Evolutionary conservation across 805 yeast species (phyloP).

Genomic region (Wickerhamiella allomyrinae): DNA sequence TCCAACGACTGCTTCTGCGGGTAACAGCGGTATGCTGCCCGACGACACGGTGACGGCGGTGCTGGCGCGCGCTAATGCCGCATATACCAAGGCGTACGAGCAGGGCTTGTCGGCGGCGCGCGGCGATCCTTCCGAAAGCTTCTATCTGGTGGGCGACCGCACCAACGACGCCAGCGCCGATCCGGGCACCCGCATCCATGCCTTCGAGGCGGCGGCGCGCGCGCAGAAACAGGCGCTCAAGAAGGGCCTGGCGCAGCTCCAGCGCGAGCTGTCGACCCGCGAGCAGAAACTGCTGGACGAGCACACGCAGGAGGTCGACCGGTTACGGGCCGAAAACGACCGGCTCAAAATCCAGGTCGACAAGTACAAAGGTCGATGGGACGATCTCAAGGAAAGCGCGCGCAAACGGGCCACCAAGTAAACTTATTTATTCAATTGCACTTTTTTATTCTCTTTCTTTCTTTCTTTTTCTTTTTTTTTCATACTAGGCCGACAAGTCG

Average conservation of each 20-base stretch:
- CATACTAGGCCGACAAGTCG: background rate
- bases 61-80: slow-evolving; percentile 11
- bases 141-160: slow-evolving; percentile 22
- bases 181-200: slow-evolving; percentile 17
- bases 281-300: slow-evolving; percentile 32
- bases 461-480: background rate
- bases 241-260: slow-evolving; percentile 22
- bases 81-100: slow-evolving; percentile 14
- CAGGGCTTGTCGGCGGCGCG: slow-evolving; percentile 8
- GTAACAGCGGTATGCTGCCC: background rate
- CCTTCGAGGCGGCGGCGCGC: slow-evolving; percentile 20
- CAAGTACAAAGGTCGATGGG: slow-evolving; percentile 48
- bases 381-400: slow-evolving; percentile 50
- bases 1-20: background rate
- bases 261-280: slow-evolving; percentile 26
- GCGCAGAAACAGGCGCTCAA: slow-evolving; percentile 22
- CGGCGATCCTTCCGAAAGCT: slow-evolving; percentile 19
- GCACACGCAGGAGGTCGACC: slow-evolving; percentile 21
- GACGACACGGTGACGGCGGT: slow-evolving; percentile 14
- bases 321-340: slow-evolving; percentile 19
- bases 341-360: slow-evolving; percentile 29
- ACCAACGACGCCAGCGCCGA: slow-evolving; percentile 22
- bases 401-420: slow-evolving; percentile 27
- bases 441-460: background rate
- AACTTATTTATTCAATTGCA: background rate